Conservation (phyloP, 169 alveolate genomes). For the Cryptosporidium andersoni region DNA sequence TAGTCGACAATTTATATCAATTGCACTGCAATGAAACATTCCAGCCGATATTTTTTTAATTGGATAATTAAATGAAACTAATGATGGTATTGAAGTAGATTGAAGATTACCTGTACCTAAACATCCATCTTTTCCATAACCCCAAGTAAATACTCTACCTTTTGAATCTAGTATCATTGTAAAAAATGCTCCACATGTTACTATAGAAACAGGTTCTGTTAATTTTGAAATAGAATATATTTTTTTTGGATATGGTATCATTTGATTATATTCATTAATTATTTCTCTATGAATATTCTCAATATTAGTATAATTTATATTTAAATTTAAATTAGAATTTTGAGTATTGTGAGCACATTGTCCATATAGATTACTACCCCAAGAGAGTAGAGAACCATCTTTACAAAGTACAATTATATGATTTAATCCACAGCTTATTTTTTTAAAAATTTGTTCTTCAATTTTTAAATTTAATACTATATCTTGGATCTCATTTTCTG, state of each 20-base stretch:
- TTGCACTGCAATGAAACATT: conserved; percentile 61
- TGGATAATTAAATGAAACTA: neutral
- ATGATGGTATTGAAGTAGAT: conserved; percentile 28
- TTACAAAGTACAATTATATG: conserved; percentile 28
- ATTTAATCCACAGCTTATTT: conserved; percentile 27
- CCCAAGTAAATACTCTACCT: conserved; percentile 57
- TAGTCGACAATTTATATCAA: conserved; percentile 18
- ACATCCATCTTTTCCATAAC: conserved; percentile 65
- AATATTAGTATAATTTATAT: neutral
- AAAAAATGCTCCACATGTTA: conserved; percentile 45
- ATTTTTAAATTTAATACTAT: neutral
- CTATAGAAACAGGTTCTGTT: neutral
- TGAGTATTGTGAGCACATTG: conserved; percentile 39
- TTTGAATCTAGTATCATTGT: conserved; percentile 31
- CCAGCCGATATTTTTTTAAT: conserved; percentile 52
- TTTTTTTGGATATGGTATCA: conserved; percentile 6
- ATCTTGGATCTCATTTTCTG: conserved; percentile 1
- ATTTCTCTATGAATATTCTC: neutral
- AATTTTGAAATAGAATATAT: conserved; percentile 8
- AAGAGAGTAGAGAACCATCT: conserved; percentile 25
- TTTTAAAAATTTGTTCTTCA: neutral
- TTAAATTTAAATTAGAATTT: neutral
- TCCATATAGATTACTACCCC: conserved; percentile 55
- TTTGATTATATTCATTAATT: conserved; percentile 14
- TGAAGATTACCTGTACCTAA: conserved; percentile 34